A percentile compares a stretch with the other conserved stretches of the same genome.
phyloP scores from a whole-genome alignment of 177 flowering plant genomes.

The Telopea speciosissima region DNA sequence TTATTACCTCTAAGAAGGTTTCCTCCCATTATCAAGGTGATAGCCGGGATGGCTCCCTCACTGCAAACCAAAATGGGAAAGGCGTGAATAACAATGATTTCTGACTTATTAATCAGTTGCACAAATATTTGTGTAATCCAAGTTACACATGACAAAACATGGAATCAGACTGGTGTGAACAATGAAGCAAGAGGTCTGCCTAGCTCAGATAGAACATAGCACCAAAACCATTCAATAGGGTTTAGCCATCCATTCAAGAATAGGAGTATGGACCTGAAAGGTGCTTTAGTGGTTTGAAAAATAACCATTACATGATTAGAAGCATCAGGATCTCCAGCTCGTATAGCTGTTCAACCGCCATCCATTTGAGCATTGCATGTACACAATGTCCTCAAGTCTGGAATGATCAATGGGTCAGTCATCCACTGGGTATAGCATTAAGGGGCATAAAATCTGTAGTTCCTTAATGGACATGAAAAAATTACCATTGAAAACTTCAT shows the following conservation, averaged over 20 bases:
- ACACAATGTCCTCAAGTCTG: too few relatives aligned
- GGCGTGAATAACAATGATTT: not conserved
- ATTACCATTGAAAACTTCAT: too few relatives aligned
- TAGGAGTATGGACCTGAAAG: not conserved
- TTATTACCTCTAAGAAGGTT: slow-evolving; percentile 46
- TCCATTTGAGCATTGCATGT: too few relatives aligned
- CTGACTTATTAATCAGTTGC: not conserved
- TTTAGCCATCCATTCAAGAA: not conserved
- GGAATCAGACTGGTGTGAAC: not conserved
- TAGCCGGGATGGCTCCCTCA: slow-evolving; percentile 46
- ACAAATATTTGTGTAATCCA: not conserved
- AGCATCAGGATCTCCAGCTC: not conserved
- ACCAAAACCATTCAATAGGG: not conserved
- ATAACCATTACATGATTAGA: not conserved
- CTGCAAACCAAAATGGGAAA: slow-evolving; percentile 23
- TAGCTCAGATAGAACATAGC: not conserved
- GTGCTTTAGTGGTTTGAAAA: not conserved
- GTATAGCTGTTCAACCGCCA: not conserved
- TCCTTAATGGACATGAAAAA: too few relatives aligned
- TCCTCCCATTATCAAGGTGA: slow-evolving; percentile 43
- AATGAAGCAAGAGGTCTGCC: too few relatives aligned
- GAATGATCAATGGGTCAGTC: too few relatives aligned
- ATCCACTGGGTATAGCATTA: too few relatives aligned
- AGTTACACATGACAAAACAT: not conserved
- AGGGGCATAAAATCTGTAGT: too few relatives aligned